phyloP scores from a whole-genome alignment of 78 protist species.

The Speleostelium caveatum region DNA sequence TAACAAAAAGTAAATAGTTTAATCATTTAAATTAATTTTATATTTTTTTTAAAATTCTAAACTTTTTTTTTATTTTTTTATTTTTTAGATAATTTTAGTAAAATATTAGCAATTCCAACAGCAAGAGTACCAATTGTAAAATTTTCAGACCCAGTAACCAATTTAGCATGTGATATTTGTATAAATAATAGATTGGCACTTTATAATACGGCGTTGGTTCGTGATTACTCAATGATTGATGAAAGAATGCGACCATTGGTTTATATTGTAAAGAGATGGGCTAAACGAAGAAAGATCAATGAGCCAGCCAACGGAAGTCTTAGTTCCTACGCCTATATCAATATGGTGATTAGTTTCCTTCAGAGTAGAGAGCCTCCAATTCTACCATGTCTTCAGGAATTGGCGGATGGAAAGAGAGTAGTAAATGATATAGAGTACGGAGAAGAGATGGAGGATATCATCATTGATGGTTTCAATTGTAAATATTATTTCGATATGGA shows the following conservation, averaged over 20 bases:
- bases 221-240: constrained; percentile 67
- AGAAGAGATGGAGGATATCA: constrained; percentile 24
- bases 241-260: constrained; percentile 75
- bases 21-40: background rate
- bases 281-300: constrained; percentile 78
- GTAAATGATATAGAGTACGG: constrained; percentile 49
- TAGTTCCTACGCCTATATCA: constrained; percentile 59
- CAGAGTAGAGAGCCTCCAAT: constrained; percentile 76
- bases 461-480: constrained; percentile 78
- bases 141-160: constrained; percentile 52
- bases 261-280: constrained; percentile 81
- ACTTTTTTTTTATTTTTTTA: background rate
- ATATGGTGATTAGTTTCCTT: constrained; percentile 62
- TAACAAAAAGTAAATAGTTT: constrained; percentile 29
- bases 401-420: constrained; percentile 20
- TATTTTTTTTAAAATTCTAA: no score
- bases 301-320: constrained; percentile 71
- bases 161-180: constrained; percentile 78
- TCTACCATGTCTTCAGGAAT: constrained; percentile 64
- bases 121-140: constrained; percentile 86
- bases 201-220: constrained; percentile 62
- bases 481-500: constrained; percentile 64
- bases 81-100: constrained; percentile 15
- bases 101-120: constrained; percentile 74
- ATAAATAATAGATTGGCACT: constrained; percentile 74